phyloP scores from a whole-genome alignment of 305 asterid species.

The Euphrasia arctica region DNA sequence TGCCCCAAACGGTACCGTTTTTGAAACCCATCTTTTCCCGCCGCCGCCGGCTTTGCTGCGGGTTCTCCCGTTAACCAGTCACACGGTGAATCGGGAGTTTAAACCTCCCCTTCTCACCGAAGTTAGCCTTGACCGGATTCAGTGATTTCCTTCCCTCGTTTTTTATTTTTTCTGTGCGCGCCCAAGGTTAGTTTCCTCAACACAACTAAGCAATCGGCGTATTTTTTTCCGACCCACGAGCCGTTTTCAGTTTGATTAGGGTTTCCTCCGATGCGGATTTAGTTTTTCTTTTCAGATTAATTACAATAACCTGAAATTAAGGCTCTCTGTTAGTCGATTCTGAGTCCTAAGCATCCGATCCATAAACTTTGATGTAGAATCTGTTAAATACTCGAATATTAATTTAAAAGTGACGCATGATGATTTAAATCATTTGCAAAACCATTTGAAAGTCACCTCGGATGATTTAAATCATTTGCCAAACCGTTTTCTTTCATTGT shows the following conservation, averaged over 20 bases:
- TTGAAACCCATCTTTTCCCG: constrained; percentile 56
- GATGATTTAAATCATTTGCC: not conserved
- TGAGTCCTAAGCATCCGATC: constrained; percentile 42
- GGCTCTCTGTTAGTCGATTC: constrained; percentile 21
- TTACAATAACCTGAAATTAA: constrained; percentile 15
- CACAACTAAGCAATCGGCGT: constrained; percentile 30
- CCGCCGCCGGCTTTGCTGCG: constrained; percentile 51
- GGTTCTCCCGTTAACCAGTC: constrained; percentile 29
- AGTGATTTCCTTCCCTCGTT: constrained; percentile 32
- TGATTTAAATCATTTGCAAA: constrained; percentile 1
- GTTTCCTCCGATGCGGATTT: constrained; percentile 40
- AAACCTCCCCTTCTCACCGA: constrained; percentile 25
- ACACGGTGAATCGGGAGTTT: constrained; percentile 36
- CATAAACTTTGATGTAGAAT: constrained; percentile 25
- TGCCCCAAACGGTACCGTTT: constrained; percentile 44
- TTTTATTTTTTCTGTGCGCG: constrained; percentile 22
- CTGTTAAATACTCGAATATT: constrained; percentile 16
- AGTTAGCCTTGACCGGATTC: constrained; percentile 44
- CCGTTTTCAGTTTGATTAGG: constrained; percentile 36
- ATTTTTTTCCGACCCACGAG: constrained; percentile 17
- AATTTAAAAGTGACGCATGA: not conserved
- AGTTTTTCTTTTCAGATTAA: constrained; percentile 34
- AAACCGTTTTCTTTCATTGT: constrained; percentile 3
- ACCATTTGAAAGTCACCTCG: not conserved
- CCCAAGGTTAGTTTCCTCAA: constrained; percentile 42